Base-by-base conservation (phyloP, 768 basidiomycete genomes). In the Cystobasidium onofrii region DNA sequence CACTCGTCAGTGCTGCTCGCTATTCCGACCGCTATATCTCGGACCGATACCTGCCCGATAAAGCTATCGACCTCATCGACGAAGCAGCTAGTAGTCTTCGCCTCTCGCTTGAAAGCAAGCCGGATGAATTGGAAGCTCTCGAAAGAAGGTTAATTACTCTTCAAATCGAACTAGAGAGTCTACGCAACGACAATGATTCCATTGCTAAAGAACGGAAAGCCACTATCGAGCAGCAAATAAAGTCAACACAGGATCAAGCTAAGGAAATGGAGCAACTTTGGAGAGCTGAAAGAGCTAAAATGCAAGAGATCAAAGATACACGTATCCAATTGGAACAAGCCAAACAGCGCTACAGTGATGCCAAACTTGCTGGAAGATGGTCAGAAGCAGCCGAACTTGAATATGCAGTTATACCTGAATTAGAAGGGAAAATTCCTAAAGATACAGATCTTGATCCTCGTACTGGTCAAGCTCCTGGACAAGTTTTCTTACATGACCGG, bases 131-230 rank as follows among this genome's bases (percentile, higher is more conserved):
- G 7, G 95, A 98, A 82, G 89, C 86, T 2, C 85, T 98, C 31
- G 90, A 97, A 79, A 88, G 98, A 23, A 93, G 96, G 80, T 89
- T 96, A 27, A 92, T 96, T 80, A 95, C 95, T 13, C 83, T 98
- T 65, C 90, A 93, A 50, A 88, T 90, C 36, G 88, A 88, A 54
- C 94, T 94, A 80, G 91, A 96, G 80, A 88, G 87, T 62, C 89
- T 95, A 80, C 94, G 93, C 33, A 78, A 88, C 64, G 74, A 79
- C 61, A 86, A 88, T 44, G 85, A 85, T 31, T 25, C 44, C 3
- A 86, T 87, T 78, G 90, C 91, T 80, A 85, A 86, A n/a, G 85
- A 84, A 55, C 84, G 94, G 20, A 91, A 94, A 80, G 87, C 77
- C 50, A 78, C 78, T 23, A 75, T 77, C 62, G 77, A 79, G 72